phyloP scores from a whole-genome alignment of 306 rosid species.

The Mimosa bimucronata region DNA sequence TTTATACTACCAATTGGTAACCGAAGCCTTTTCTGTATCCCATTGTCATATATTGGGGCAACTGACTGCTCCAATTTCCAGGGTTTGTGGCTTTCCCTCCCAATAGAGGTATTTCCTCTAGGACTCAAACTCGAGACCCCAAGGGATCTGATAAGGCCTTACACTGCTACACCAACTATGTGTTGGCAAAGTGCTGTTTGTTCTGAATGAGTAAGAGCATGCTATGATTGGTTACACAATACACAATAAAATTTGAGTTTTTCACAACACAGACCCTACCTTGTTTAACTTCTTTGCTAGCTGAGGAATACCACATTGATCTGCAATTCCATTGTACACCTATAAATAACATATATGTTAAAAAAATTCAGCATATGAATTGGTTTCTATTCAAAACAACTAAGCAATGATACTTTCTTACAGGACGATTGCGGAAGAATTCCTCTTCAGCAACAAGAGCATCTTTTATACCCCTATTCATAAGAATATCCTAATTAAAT shows the following conservation, averaged over 20 bases:
- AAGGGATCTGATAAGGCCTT: too few relatives aligned
- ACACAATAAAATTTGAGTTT: slow-evolving; percentile 17
- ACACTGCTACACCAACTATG: too few relatives aligned
- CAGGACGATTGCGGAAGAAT: slow-evolving; percentile 83
- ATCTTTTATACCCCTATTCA: slow-evolving; percentile 84
- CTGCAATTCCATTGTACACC: slow-evolving; percentile 90
- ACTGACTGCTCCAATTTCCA: too few relatives aligned
- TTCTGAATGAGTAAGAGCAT: slow-evolving; percentile 12
- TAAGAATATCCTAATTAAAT: slow-evolving; percentile 70
- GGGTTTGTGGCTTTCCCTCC: too few relatives aligned
- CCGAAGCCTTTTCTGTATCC: too few relatives aligned
- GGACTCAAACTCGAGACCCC: too few relatives aligned
- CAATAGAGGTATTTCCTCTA: too few relatives aligned
- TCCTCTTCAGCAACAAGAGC: slow-evolving; percentile 91
- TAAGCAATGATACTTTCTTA: slow-evolving; percentile 54
- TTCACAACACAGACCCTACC: slow-evolving; percentile 54
- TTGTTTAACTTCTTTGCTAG: slow-evolving; percentile 96
- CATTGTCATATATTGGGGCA: too few relatives aligned
- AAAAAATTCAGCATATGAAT: slow-evolving; percentile 24
- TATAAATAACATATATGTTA: slow-evolving; percentile 42
- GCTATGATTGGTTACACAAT: slow-evolving; percentile 10
- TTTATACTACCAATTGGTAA: too few relatives aligned
- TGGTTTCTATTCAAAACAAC: slow-evolving; percentile 17
- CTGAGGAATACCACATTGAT: slow-evolving; percentile 91
- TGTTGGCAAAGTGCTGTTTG: not conserved